These are phyloP conservation scores for Trichosanthes truncata DNA, from an alignment of 306 rosid genomes.

Conservation along the genomic window DNA sequence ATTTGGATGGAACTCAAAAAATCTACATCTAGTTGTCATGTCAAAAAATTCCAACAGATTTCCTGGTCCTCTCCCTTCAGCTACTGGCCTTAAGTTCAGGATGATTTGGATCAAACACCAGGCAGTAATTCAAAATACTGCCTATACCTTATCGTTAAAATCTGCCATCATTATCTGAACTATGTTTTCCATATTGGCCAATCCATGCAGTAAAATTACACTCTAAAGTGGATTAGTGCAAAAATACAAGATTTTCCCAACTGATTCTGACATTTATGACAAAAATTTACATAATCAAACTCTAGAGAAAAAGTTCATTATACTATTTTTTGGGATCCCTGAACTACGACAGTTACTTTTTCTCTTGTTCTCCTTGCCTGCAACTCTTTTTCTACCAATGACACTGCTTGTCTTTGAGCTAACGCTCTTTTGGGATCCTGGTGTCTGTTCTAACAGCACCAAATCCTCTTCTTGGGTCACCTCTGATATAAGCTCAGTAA, in stretches of 20 bases:
- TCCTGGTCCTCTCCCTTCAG: background rate
- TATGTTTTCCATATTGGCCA: background rate
- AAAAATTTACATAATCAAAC: constrained; percentile 26
- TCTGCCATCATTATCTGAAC: background rate
- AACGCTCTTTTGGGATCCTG: constrained; percentile 63
- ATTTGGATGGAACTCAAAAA: background rate
- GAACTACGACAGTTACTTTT: constrained; percentile 31
- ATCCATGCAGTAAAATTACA: background rate
- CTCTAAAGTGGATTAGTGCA: background rate
- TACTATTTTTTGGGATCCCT: constrained; percentile 27
- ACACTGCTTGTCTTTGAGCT: constrained; percentile 28
- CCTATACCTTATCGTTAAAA: background rate
- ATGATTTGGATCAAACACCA: background rate
- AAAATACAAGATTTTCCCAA: background rate
- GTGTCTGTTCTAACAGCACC: constrained; percentile 21
- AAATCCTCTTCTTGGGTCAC: constrained; percentile 38
- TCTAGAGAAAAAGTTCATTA: constrained; percentile 72
- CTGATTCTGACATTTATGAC: background rate
- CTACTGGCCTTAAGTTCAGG: background rate
- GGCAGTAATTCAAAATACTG: background rate
- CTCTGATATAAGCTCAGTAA: constrained; percentile 33
- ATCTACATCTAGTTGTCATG: background rate
- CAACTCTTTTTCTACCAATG: constrained; percentile 25
- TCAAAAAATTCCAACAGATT: background rate
- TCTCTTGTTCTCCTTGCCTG: constrained; percentile 35